Evolutionary conservation across 192 early-diverging fungal species (phyloP), one percentile per base, ranked within the genome.

Genomic region (Thoreauomyces humboldtii): DNA sequence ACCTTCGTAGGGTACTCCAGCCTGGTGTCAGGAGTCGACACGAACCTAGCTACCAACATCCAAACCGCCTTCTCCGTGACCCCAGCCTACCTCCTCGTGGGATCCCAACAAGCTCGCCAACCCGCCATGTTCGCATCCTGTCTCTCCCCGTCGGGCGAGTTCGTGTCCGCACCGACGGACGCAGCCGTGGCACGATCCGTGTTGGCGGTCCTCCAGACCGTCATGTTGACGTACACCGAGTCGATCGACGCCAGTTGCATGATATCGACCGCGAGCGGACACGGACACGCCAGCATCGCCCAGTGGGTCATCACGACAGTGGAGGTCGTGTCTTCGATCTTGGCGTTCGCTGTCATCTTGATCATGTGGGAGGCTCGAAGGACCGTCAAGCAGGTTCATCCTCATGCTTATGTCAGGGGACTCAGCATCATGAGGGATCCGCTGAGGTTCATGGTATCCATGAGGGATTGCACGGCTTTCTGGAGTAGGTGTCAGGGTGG

Each of bases 381-480:
- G 17, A n/a, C 55, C 19, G 55, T 57, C 15, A 31, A 27, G 6
- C n/a, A 57, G 25, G 4, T 57, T n/a, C 55, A 57, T 11, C 55
- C 55, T 32, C 55, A 57, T 25, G 55, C 55, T 2, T 57, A 57
- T 19, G 55, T 37, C 25, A 32, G 55, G 11, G 55, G 55, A 9
- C 55, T 57, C 34, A 22, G n/a, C 15, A 57, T 57, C 55, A 37
- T 57, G 34, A 15, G 25, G 29, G 55, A 57, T 37, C 55, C 55
- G 6, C 33, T 60, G 14, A 38, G 59, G 4, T 60, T 60, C 27
- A 60, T 60, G 59, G 59, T 60, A 2, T 42, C 59, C 3, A 60
- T 60, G 59, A 15, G 32, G 29, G 59, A 60, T 33, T 60, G 59
- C 43, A 4, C 4, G 9, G 59, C 41, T 4, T 60, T 60, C 19